These are phyloP conservation scores for Cutaneotrichosporon cavernicola DNA, from an alignment of 1,284 basidiomycete genomes.

Conservation along the genomic window DNA sequence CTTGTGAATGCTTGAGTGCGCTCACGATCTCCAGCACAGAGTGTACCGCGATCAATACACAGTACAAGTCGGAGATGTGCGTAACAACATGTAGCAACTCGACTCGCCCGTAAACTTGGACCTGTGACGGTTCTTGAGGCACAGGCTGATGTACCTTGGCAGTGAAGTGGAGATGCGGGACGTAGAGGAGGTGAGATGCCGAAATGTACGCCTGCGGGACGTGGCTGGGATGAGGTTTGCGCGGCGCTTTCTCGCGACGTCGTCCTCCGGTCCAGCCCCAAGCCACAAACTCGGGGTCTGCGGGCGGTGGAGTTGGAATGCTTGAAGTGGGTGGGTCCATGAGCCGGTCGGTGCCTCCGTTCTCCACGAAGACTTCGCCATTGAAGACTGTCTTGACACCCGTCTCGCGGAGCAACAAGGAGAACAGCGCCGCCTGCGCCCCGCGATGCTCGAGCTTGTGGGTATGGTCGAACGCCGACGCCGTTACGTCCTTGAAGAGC, in stretches of 20 bases:
- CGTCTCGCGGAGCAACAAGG: slow-evolving; percentile 35
- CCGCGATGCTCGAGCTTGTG: slow-evolving; percentile 49
- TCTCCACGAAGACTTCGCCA: slow-evolving; percentile 34
- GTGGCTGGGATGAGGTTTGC: slow-evolving; percentile 18
- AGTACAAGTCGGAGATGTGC: slow-evolving; percentile 72
- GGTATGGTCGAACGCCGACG: slow-evolving; percentile 60
- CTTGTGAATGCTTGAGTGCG: slow-evolving; percentile 17
- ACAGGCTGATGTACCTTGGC: slow-evolving; percentile 28
- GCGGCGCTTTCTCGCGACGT: slow-evolving; percentile 4
- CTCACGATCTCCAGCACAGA: slow-evolving; percentile 35
- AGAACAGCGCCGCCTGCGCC: slow-evolving; percentile 46
- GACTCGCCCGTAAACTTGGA: slow-evolving; percentile 33
- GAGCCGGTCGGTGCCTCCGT: slow-evolving; percentile 28
- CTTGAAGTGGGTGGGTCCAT: slow-evolving; percentile 11
- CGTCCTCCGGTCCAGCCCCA: slow-evolving; percentile 38
- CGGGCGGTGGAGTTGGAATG: slow-evolving; percentile 14
- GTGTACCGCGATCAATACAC: slow-evolving; percentile 64
- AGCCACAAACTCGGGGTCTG: slow-evolving; percentile 31
- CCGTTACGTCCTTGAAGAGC: slow-evolving; percentile 64
- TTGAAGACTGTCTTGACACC: slow-evolving; percentile 48
- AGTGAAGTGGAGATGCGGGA: slow-evolving; percentile 40
- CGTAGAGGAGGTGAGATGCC: slow-evolving; percentile 47
- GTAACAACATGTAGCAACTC: slow-evolving; percentile 55
- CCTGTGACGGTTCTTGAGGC: slow-evolving; percentile 23
- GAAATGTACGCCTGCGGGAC: slow-evolving; percentile 42